Evolutionary conservation across 2,329 filamentous ascomycete species (phyloP), one percentile per base, ranked within the genome.

Genomic region (Fusarium sp.): DNA sequence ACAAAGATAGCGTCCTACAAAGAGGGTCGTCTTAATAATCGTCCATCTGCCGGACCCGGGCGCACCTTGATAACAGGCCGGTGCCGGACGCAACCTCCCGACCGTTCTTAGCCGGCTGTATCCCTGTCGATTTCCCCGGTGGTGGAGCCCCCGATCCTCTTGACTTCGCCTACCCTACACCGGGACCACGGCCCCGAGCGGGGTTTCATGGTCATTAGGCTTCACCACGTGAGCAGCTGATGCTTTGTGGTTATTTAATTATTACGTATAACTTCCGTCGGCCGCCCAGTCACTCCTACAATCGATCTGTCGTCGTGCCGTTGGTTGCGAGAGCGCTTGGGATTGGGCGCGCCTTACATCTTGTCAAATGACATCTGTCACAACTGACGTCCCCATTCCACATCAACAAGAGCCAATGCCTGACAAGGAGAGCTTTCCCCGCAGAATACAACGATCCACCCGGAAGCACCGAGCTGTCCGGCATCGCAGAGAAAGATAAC

Each of bases 41-140:
- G 23, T 41, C 14, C 14, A 48, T 18, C 61, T 30, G 34, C 58
- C 67, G 68, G 64, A 70, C 64, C 73, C 75, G 74, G 61, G 50
- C 68, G 45, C 41, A 61, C 45, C 64, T 65, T 67, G 71, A 67
- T 68, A 75, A 74, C 50, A 74, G 66, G 71, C 76, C 76, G 76
- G 76, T 78, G 75, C 75, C 75, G 75, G 76, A 74, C 73, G 34
- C 58, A 39, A 34, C 54, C 57, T 37, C 75, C 75, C 75, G 74
- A 37, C 77, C 77, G 74, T 63, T 71, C 74, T 62, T 78, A 78
- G 65, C 77, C 77, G 77, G 74, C 69, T 67, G 56, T 78, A 78
- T 71, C 77, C 76, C 60, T 68, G 70, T 35, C 54, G 30, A 39
- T n/a, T n/a, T 30, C 56, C 54, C 63, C 66, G 60, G 63, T 14